Evolutionary conservation across 176 grass and related monocot genomes (phyloP).

Genomic region (Canna indica): DNA sequence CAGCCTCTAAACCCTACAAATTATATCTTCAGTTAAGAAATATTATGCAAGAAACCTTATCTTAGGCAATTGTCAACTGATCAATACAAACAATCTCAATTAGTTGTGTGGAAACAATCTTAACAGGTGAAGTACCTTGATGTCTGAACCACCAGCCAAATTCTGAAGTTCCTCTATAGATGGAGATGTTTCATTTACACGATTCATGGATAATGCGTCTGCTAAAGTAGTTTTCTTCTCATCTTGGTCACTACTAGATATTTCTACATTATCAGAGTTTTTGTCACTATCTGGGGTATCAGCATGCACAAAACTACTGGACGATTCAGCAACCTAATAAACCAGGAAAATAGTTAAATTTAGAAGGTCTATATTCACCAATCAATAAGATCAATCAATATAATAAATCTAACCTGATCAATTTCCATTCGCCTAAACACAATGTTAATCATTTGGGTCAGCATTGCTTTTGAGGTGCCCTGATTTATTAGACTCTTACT

Average conservation of each 20-base stretch:
- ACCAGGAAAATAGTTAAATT: neutral
- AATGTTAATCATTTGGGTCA: slow-evolving; percentile 99
- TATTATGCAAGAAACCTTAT: neutral
- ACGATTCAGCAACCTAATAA: slow-evolving; percentile 42
- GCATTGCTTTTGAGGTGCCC: slow-evolving; percentile 99
- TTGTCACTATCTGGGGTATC: slow-evolving; percentile 35
- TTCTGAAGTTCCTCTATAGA: slow-evolving; percentile 96
- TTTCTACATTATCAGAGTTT: slow-evolving; percentile 67
- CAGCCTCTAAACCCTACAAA: slow-evolving; percentile 90
- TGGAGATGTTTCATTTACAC: slow-evolving; percentile 45
- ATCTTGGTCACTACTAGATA: slow-evolving; percentile 50
- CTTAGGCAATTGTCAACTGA: neutral
- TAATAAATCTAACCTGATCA: slow-evolving; percentile 46
- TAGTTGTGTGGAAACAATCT: slow-evolving; percentile 16
- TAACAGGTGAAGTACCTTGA: slow-evolving; percentile 52
- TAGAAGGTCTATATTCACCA: too few species aligned
- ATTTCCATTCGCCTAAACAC: slow-evolving; percentile 92
- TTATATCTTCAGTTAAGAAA: slow-evolving; percentile 25
- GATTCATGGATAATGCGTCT: slow-evolving; percentile 67
- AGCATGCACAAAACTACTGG: slow-evolving; percentile 36
- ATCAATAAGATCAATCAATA: neutral
- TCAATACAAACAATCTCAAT: slow-evolving; percentile 6
- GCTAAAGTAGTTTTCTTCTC: slow-evolving; percentile 56
- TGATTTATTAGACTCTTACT: slow-evolving; percentile 99
- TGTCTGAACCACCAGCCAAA: slow-evolving; percentile 93